phyloP scores from a whole-genome alignment of 225 moss, liverwort and hornwort species.

The Anthoceros angustus region DNA sequence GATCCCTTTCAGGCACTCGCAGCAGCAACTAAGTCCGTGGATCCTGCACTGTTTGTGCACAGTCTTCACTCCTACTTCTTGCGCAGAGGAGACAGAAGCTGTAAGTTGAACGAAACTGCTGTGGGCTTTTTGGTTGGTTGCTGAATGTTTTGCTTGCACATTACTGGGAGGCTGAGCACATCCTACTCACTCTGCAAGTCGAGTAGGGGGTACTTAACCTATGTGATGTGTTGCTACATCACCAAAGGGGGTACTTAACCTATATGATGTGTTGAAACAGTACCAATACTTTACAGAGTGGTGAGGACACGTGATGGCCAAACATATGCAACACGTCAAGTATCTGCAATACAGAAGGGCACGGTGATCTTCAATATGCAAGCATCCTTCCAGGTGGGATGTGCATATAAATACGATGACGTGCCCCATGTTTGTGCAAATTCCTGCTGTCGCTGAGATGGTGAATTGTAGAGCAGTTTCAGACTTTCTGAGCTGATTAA shows the following conservation, averaged over 20 bases:
- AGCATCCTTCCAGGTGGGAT: conserved; percentile 35
- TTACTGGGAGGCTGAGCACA: background rate
- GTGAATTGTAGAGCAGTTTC: background rate
- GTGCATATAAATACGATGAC: too few species aligned
- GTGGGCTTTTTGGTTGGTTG: background rate
- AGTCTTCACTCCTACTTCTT: conserved; percentile 47
- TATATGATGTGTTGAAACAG: conserved; percentile 14
- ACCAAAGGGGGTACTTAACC: conserved; percentile 9
- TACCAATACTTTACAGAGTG: conserved; percentile 37
- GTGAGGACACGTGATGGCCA: conserved; percentile 36
- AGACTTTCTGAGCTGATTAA: background rate
- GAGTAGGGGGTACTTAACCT: background rate
- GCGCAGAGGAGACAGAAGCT: conserved; percentile 30
- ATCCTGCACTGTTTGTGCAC: conserved; percentile 32
- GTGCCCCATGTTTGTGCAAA: background rate
- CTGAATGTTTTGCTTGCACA: background rate
- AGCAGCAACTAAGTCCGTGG: conserved; percentile 42
- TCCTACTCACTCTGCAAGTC: background rate
- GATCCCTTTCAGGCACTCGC: conserved; percentile 29
- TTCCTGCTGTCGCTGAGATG: background rate
- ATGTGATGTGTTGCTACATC: conserved; percentile 18
- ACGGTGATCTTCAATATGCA: conserved; percentile 28
- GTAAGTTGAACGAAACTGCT: conserved; percentile 14
- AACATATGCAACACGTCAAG: conserved; percentile 32
- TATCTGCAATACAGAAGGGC: conserved; percentile 35